Evolutionary conservation across 345 rosid species (phyloP).

Genomic region (Rhodamnia argentea): DNA sequence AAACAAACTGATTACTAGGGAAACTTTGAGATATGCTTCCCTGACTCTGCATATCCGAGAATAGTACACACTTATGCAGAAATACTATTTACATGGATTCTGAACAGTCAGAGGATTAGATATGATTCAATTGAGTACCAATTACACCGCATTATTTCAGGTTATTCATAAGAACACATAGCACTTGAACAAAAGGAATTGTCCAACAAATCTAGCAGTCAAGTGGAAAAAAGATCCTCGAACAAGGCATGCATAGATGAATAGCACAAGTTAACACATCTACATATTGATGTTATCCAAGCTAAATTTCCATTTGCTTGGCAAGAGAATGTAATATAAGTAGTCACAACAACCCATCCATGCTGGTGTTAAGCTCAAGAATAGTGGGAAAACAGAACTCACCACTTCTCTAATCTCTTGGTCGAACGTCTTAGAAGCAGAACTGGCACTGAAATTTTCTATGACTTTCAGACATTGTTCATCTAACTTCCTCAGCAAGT

Average conservation of each 20-base stretch:
- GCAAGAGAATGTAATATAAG: background rate
- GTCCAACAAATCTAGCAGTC: background rate
- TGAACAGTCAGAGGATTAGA: background rate
- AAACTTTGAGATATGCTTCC: background rate
- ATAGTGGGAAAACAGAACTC: constrained; percentile 11
- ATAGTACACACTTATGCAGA: background rate
- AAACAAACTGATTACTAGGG: background rate
- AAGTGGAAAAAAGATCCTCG: background rate
- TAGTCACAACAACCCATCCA: background rate
- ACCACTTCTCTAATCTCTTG: constrained; percentile 76
- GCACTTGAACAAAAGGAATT: background rate
- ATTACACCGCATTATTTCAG: background rate
- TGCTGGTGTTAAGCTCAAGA: background rate
- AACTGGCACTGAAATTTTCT: constrained; percentile 43
- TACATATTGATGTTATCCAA: background rate
- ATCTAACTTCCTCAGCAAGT: constrained; percentile 33
- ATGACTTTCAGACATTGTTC: constrained; percentile 45
- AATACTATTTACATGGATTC: background rate
- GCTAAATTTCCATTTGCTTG: background rate
- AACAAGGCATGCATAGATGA: background rate
- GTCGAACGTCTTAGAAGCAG: constrained; percentile 55
- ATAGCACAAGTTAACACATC: background rate
- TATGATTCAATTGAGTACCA: background rate
- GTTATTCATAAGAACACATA: background rate
- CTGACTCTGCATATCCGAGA: background rate